Evolutionary conservation across 2,329 filamentous ascomycete genomes (phyloP).

Genomic region (Aspergillus clavatus): DNA sequence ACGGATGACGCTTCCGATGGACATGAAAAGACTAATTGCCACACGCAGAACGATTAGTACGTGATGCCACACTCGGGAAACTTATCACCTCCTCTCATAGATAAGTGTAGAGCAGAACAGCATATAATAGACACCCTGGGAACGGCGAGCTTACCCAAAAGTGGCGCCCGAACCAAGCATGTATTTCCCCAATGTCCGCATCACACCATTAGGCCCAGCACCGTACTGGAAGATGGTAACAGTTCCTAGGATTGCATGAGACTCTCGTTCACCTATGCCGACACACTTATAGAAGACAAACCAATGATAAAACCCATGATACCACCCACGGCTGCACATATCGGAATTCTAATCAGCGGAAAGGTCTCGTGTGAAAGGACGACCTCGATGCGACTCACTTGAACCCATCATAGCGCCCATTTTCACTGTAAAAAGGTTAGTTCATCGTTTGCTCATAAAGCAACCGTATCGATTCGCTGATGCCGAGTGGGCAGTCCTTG

Average conservation of each 20-base stretch:
- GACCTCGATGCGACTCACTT: constrained; percentile 59
- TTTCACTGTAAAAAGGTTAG: constrained; percentile 62
- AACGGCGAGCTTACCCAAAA: constrained; percentile 69
- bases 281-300: constrained; percentile 40
- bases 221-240: constrained; percentile 95
- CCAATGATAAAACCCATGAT: constrained; percentile 99
- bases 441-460: constrained; percentile 1
- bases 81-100: neutral
- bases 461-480: neutral
- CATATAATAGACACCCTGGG: neutral
- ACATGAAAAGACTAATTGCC: constrained; percentile 80
- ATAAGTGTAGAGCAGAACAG: neutral
- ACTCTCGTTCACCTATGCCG: neutral
- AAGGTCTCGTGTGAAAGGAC: constrained; percentile 1
- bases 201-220: constrained; percentile 86
- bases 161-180: constrained; percentile 94
- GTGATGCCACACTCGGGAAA: neutral
- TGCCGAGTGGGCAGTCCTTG: constrained; percentile 14
- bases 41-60: constrained; percentile 1
- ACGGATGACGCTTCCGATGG: constrained; percentile 92
- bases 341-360: constrained; percentile 1
- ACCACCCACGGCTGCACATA: constrained; percentile 70
- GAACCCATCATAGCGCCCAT: constrained; percentile 99
- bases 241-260: constrained; percentile 55
- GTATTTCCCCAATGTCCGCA: constrained; percentile 91